Evolutionary conservation across 2,329 filamentous ascomycete species (phyloP), one percentile per base, ranked within the genome.

Genomic region (Ophiostoma ips): DNA sequence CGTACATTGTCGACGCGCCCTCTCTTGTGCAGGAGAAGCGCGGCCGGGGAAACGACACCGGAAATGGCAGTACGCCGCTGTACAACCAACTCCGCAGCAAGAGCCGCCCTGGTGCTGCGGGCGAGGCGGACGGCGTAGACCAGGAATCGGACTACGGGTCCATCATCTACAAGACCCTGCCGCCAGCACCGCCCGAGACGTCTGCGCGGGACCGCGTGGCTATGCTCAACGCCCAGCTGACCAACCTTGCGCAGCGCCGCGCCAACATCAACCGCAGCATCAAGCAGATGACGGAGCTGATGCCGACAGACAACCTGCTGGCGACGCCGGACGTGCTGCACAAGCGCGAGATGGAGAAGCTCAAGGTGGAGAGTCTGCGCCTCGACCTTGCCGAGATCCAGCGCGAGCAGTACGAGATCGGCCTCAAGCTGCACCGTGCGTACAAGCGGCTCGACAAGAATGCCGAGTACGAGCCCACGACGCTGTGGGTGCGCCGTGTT

Each of bases 401-500:
- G 63, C 73, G 79, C 55, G 81, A 90, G 63, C 83, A 88, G 64
- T 83, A 90, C 60, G 84, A 92, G 50, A 66, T 89, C 38, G 86
- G 86, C 1, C 66, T 92, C 58, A 82, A 81, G 63, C 69, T 92
- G 50, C 78, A 86, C 61, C 71, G 83, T 19, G 81, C 83, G 10
- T 83, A 84, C 66, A 89, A 87, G 68, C 75, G 85, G 45, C 72
- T 80, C 57, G 84, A 89, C 58, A 76, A 81, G 55, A 75, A 83
- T 48, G 73, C 72, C 2, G 70, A 72, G 33, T 83, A 72, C 58
- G 80, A 85, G 59, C 77, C 77, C 11, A 82, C 80, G 0, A 76
- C 76, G 30, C 66, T 94, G 10, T 94, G 87, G 87, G 83, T 94
- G 46, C 76, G 82, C 59, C 73, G 87, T 55, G 81, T 88, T 53